These are phyloP conservation scores for Leucosporidium scottii DNA, from an alignment of 768 basidiomycete genomes.

Conservation along the genomic window DNA sequence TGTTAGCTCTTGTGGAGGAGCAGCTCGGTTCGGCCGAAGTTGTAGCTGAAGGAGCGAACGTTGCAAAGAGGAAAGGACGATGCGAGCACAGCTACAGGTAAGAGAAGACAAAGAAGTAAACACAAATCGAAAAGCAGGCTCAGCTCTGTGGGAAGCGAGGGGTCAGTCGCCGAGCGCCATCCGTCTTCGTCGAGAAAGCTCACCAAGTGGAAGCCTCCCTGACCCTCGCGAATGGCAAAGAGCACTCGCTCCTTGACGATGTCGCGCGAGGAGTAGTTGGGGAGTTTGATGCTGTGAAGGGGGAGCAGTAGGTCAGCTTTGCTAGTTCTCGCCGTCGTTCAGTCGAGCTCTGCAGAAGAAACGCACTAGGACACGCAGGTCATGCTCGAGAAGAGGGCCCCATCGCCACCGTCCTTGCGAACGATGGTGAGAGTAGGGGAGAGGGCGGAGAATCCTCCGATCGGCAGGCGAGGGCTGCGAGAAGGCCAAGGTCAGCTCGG, in stretches of 20 bases:
- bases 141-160: background rate
- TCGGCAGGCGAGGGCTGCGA: slow-evolving; percentile 25
- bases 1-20: too few species aligned
- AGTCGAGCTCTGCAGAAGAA: background rate
- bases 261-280: slow-evolving; percentile 82
- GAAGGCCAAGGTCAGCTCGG: background rate
- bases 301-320: too few species aligned
- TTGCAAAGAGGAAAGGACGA: background rate
- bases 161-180: background rate
- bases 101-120: too few species aligned
- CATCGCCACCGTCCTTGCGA: slow-evolving; percentile 81
- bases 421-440: slow-evolving; percentile 93
- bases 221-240: slow-evolving; percentile 84
- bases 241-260: slow-evolving; percentile 76
- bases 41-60: background rate
- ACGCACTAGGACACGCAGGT: slow-evolving; percentile 80
- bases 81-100: too few species aligned
- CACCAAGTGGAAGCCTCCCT: slow-evolving; percentile 77
- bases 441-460: slow-evolving; percentile 80
- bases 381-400: slow-evolving; percentile 81
- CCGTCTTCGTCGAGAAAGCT: background rate
- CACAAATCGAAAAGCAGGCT: background rate
- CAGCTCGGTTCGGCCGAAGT: too few species aligned
- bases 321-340: background rate
- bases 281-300: slow-evolving; percentile 64